phyloP scores from a whole-genome alignment of 2,329 filamentous ascomycete genomes.

The Teratosphaeriaceae sp. region DNA sequence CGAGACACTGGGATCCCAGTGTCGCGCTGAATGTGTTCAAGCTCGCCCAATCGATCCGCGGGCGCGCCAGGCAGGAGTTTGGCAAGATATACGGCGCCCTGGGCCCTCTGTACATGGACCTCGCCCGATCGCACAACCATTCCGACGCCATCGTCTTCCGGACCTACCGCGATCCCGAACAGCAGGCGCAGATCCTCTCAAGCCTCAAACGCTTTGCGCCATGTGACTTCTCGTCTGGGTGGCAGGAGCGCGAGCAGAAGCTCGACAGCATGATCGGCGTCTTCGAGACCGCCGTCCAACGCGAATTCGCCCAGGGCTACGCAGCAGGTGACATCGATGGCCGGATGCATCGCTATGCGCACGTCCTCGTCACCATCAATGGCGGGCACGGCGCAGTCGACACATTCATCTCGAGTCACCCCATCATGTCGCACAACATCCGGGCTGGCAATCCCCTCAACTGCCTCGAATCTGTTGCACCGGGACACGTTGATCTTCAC shows the following conservation, averaged over 20 bases:
- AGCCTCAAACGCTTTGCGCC: slow-evolving; percentile 72
- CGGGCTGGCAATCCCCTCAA: slow-evolving; percentile 69
- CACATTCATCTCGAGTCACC: slow-evolving; percentile 77
- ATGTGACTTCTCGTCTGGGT: slow-evolving; percentile 74
- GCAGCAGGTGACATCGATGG: slow-evolving; percentile 83
- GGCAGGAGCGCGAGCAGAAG: slow-evolving; percentile 62
- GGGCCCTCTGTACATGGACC: slow-evolving; percentile 81
- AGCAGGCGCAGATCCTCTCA: slow-evolving; percentile 82
- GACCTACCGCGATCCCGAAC: slow-evolving; percentile 78
- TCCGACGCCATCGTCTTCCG: slow-evolving; percentile 79
- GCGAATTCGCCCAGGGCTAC: slow-evolving; percentile 90
- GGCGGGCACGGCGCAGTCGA: slow-evolving; percentile 73
- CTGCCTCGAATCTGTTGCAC: slow-evolving; percentile 63
- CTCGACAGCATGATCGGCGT: slow-evolving; percentile 67
- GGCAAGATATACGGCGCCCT: slow-evolving; percentile 84
- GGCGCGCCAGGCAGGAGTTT: slow-evolving; percentile 81
- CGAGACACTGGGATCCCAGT: slow-evolving; percentile 49
- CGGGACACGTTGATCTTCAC: slow-evolving; percentile 66
- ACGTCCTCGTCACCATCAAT: slow-evolving; percentile 76
- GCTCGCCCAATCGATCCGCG: slow-evolving; percentile 69
- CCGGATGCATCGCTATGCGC: slow-evolving; percentile 80
- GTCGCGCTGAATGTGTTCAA: slow-evolving; percentile 64
- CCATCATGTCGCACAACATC: slow-evolving; percentile 68
- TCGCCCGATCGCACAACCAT: slow-evolving; percentile 64
- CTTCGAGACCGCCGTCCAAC: slow-evolving; percentile 84